These are phyloP conservation scores for Yarrowia osloensis DNA, from an alignment of 805 yeast genomes.

Conservation along the genomic window DNA sequence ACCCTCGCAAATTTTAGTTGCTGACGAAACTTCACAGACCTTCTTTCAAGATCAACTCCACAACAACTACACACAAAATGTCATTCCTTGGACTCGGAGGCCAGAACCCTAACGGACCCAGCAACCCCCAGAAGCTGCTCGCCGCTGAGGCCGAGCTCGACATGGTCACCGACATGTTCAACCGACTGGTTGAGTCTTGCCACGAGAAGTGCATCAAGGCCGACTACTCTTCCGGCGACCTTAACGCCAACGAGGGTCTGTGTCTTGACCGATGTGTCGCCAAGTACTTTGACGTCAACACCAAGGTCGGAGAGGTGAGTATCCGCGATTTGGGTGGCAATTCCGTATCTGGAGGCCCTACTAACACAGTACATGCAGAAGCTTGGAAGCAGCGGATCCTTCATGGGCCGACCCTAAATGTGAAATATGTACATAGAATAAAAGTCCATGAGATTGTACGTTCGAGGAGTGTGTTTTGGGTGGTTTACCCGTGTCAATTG, in stretches of 20 bases:
- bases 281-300: constrained; percentile 91
- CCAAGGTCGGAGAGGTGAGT: constrained; percentile 79
- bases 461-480: too few species aligned
- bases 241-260: constrained; percentile 75
- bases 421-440: constrained; percentile 14
- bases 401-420: constrained; percentile 35
- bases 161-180: constrained; percentile 97
- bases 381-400: constrained; percentile 45
- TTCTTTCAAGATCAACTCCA: constrained; percentile 4
- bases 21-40: constrained; percentile 14
- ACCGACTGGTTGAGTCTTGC: constrained; percentile 83
- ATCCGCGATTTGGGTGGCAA: background rate
- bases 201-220: constrained; percentile 74
- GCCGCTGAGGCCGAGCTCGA: constrained; percentile 98
- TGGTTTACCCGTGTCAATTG: too few species aligned
- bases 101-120: constrained; percentile 44
- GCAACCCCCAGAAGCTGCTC: constrained; percentile 43
- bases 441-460: background rate
- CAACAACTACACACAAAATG: constrained; percentile 36
- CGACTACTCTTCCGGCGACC: constrained; percentile 68
- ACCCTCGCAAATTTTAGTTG: constrained; percentile 27
- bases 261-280: constrained; percentile 96
- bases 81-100: constrained; percentile 56
- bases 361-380: constrained; percentile 51
- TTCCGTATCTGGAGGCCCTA: background rate